Evolutionary conservation across 345 rosid species (phyloP).

Genomic region (Citrus inodora): DNA sequence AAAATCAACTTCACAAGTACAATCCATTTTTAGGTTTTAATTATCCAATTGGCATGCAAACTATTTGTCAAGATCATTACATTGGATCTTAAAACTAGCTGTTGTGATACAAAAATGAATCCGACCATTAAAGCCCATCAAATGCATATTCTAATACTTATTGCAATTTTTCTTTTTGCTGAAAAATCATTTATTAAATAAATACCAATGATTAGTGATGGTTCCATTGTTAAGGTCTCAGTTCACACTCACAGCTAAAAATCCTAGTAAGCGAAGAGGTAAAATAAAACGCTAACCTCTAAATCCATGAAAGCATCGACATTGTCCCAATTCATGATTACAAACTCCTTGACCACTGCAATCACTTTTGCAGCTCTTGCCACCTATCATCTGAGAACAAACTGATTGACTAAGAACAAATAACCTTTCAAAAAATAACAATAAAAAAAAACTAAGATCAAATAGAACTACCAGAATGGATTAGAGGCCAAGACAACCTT

Average conservation of each 20-base stretch:
- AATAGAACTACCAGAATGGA: neutral
- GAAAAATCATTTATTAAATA: neutral
- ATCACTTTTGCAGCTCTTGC: constrained; percentile 56
- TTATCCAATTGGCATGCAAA: neutral
- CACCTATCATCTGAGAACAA: constrained; percentile 63
- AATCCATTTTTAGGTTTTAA: neutral
- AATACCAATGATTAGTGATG: neutral
- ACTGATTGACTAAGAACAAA: constrained; percentile 2
- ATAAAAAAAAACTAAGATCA: neutral
- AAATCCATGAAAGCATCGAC: constrained; percentile 90
- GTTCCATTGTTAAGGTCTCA: neutral
- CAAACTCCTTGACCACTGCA: constrained; percentile 91
- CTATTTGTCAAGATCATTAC: neutral
- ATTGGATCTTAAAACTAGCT: neutral
- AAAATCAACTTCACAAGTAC: neutral
- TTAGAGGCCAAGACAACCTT: neutral
- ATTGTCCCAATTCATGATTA: constrained; percentile 71
- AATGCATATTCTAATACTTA: neutral
- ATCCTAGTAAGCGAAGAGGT: neutral
- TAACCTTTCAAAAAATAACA: neutral
- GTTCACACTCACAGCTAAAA: neutral
- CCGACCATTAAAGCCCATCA: neutral
- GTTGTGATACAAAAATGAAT: neutral
- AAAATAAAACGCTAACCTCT: constrained; percentile 40
- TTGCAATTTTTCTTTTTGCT: neutral